Evolutionary conservation across 2,329 filamentous ascomycete species (phyloP).

Genomic region (Penicillium sp.): DNA sequence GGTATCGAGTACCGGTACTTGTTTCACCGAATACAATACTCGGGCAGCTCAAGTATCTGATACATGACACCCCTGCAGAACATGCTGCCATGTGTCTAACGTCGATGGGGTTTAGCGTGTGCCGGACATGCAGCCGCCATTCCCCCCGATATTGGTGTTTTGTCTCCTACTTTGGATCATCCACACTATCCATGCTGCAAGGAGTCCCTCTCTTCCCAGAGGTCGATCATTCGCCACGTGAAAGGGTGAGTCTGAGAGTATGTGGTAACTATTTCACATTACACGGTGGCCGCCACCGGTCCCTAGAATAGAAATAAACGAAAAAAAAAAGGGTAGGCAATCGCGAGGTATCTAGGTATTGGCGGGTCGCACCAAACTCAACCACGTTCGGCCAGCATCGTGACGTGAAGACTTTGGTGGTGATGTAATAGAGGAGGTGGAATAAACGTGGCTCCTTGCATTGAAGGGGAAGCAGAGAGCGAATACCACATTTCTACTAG

Average conservation of each 20-base stretch:
- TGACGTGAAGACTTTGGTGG: slow-evolving; percentile 11
- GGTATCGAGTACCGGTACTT: not conserved
- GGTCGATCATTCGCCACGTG: slow-evolving; percentile 16
- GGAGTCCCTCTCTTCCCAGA: slow-evolving; percentile 5
- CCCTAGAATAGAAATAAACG: not conserved
- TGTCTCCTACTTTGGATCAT: not conserved
- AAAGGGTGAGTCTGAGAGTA: not conserved
- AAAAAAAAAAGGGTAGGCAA: not conserved
- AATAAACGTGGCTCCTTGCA: slow-evolving; percentile 4
- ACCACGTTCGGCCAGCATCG: slow-evolving; percentile 8
- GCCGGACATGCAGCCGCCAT: not conserved
- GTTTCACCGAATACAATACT: not conserved
- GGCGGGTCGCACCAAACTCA: slow-evolving; percentile 1
- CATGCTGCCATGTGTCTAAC: slow-evolving; percentile 20
- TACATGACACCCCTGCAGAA: not conserved
- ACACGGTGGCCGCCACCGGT: not conserved
- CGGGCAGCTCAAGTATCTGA: not conserved
- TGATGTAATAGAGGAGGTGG: slow-evolving; percentile 10
- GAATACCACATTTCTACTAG: too few species aligned
- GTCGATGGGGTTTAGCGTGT: slow-evolving; percentile 12
- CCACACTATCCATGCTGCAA: slow-evolving; percentile 8
- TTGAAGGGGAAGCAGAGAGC: not conserved
- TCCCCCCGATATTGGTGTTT: not conserved
- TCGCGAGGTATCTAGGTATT: not conserved
- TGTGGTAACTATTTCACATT: not conserved